Evolutionary conservation across 345 rosid species (phyloP), one percentile per base, ranked within the genome.

Genomic region (Leavenworthia alabamica): DNA sequence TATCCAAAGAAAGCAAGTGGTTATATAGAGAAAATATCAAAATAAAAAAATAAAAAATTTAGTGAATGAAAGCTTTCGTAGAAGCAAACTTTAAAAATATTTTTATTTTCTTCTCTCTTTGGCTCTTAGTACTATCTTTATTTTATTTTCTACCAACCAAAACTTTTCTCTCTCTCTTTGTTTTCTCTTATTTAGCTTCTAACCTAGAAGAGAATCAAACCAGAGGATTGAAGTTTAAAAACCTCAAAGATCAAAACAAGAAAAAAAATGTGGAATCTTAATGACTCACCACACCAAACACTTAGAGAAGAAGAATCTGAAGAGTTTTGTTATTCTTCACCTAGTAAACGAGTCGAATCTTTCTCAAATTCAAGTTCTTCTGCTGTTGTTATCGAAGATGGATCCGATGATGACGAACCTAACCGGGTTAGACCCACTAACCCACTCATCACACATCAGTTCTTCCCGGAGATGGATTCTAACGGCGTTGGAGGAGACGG

Each of bases 281-380:
- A 72, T 28, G 68, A 66, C 47, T 39, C 76, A 43, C 75, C 56
- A n/a, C 37, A 71, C 32, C 64, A 56, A 7, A 62, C 82, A 85
- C 3, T 82, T 75, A 72, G 71, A 77, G 76, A 58, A 60, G 72
- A 60, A 59, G 63, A 66, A 72, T 53, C 72, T 2, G 95, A 80
- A 64, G 95, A 77, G 69, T 80, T 86, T 56, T 78, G 89, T 66
- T 89, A 94, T 67, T 62, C 79, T 3, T 89, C 97, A 13, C 86
- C 82, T 61, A 85, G 86, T 2, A 92, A 92, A 78, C 78, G 83
- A 78, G 85, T 86, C 73, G 91, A 88, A 75, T 89, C 97, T 73
- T 64, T 80, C 11, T 89, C 97, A 1, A 72, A 60, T 24, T 72
- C 76, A 80, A 81, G 95, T 69, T 93, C 97, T 2, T 93, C 99